A percentile compares a stretch with the other conserved stretches of the same genome.
These are phyloP conservation scores for Russula sp. DNA, from an alignment of 768 basidiomycete species.

Conservation along the genomic window DNA sequence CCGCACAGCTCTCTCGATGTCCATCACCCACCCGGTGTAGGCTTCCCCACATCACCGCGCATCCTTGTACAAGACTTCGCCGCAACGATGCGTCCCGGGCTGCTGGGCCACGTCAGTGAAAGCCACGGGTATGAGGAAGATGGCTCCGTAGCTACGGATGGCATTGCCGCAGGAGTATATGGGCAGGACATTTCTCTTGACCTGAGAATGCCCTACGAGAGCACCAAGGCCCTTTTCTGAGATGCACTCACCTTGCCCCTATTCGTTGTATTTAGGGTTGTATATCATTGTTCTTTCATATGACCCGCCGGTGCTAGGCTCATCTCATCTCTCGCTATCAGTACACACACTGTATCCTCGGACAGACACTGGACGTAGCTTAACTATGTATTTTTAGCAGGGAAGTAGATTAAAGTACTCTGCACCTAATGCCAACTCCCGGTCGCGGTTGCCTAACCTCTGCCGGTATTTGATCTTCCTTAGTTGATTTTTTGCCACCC, in stretches of 20 bases:
- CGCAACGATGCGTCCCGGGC: background rate
- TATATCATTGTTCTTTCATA: background rate
- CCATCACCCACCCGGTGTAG: background rate
- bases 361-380: conserved; percentile 10
- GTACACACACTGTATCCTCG: conserved; percentile 11
- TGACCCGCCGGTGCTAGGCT: background rate
- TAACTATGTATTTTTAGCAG: conserved; percentile 13
- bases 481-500: background rate
- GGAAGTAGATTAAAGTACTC: conserved; percentile 1
- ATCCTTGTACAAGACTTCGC: background rate
- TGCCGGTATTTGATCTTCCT: background rate
- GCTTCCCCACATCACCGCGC: background rate
- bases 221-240: conserved; percentile 2
- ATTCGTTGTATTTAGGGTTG: background rate
- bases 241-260: background rate
- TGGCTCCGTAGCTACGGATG: background rate
- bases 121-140: background rate
- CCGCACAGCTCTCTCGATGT: conserved; percentile 9
- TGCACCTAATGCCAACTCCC: conserved; percentile 1
- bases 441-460: background rate
- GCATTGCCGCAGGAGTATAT: background rate
- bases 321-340: conserved; percentile 3
- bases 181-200: conserved; percentile 8
- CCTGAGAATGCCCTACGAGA: background rate
- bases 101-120: background rate